phyloP scores from a whole-genome alignment of 73 alveolate species.

The Paramecium caudatum region DNA sequence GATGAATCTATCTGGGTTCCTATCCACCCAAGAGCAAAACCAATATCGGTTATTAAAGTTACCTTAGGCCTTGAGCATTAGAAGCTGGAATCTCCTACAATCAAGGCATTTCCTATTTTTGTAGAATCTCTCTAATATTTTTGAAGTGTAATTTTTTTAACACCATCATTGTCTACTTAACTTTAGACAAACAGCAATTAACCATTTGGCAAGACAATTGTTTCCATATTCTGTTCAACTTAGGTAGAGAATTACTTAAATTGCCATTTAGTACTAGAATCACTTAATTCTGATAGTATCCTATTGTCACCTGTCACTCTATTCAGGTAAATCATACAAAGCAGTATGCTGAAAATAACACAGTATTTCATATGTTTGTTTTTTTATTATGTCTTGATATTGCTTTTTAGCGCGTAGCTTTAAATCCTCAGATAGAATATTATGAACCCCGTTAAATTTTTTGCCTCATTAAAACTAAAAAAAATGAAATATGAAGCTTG shows the following conservation, averaged over 20 bases:
- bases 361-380: too few relatives aligned
- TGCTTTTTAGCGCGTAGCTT: too few relatives aligned
- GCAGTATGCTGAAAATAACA: too few relatives aligned
- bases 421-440: too few relatives aligned
- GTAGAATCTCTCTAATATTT: neutral
- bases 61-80: neutral
- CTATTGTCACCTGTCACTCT: neutral
- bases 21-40: slow-evolving; percentile 20
- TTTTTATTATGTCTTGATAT: too few relatives aligned
- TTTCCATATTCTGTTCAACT: slow-evolving; percentile 21
- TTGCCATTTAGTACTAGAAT: slow-evolving; percentile 10
- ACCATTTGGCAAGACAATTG: neutral
- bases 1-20: neutral
- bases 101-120: neutral
- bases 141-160: neutral
- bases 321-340: too few relatives aligned
- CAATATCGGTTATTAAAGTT: neutral
- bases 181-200: neutral
- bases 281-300: neutral
- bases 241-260: neutral
- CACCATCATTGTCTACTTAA: neutral
- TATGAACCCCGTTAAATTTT: too few relatives aligned
- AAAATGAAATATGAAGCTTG: too few relatives aligned
- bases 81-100: neutral
- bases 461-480: too few relatives aligned